Base-by-base conservation (phyloP, 345 rosid genomes). In the Luvunga scandens region DNA sequence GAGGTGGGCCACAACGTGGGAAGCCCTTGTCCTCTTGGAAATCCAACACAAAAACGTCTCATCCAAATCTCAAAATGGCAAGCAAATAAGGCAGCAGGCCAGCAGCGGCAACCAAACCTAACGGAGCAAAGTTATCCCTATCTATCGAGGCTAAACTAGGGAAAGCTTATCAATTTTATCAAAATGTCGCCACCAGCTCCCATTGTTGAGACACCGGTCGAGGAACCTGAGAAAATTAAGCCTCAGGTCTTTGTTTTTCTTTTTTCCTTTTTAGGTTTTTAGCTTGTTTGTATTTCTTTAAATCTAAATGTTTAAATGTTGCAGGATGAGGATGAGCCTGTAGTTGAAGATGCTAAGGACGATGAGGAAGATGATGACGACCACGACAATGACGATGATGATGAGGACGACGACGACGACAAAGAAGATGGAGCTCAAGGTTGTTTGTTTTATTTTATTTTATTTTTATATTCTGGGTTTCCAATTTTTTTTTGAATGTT, bases 181-280 rank as follows among this genome's bases (percentile, higher is more conserved):
- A 22, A 19, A 65, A 65, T 65, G 69, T 31, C 69, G 24, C 69
- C 69, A 18, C 69, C 69, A 65, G 42, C 69, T 65, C 69, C 69
- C 13, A 38, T 38, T 25, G 69, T 65, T 65, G 69, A 65, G 42
- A 30, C 69, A 9, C 39, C 4, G 18, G 42, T 33, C 12, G 69
- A 65, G 42, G 69, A 65, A 19, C 42, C 42, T 4, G 69, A 33
- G 10, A 65, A 33, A 31, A 65, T 22, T 22, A 65, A 33, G 69
- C 12, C 42, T 33, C 24, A 19, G 69, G 69, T 65, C 2, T 18
- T 65, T 31, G 18, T 7, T 65, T 31, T 3, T 30, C 7, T 30
- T 31, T 27, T 28, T 63, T 30, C 18, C 7, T 7, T 63, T 28
- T 4, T 30, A 2, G 2, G 4, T 30, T 6, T 28, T 30, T 2